Conservation (phyloP, 2,329 filamentous ascomycete species). For the Calonectria leucothoes region DNA sequence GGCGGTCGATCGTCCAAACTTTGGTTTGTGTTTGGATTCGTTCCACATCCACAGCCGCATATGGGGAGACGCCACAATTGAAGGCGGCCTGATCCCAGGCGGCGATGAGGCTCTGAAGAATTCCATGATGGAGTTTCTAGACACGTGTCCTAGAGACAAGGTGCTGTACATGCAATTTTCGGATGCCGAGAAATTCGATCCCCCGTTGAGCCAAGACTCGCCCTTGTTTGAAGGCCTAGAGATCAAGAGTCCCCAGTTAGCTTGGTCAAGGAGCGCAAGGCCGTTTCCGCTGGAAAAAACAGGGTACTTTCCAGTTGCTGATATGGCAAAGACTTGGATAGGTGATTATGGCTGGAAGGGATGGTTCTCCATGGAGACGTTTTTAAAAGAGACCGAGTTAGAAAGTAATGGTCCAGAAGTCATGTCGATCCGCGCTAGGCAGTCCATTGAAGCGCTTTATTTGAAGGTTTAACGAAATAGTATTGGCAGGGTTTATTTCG, state of each 20-base stretch:
- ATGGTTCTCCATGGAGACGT: neutral
- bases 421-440: neutral
- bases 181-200: neutral
- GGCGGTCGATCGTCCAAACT: neutral
- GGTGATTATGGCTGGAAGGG: neutral
- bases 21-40: neutral
- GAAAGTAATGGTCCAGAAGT: neutral
- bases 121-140: neutral
- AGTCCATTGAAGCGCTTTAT: neutral
- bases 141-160: neutral
- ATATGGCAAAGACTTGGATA: neutral
- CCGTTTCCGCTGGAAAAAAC: neutral
- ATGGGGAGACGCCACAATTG: neutral
- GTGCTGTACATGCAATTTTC: neutral
- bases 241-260: neutral
- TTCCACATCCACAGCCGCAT: neutral
- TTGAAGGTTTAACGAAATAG: neutral
- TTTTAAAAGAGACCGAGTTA: neutral
- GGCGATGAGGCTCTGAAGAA: neutral
- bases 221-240: neutral
- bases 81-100: neutral
- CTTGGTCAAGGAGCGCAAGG: neutral
- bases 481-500: neutral
- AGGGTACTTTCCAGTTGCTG: neutral
- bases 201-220: neutral